These are phyloP conservation scores for Sporisorium reilianum DNA, from an alignment of 1,284 basidiomycete species.

Conservation along the genomic window DNA sequence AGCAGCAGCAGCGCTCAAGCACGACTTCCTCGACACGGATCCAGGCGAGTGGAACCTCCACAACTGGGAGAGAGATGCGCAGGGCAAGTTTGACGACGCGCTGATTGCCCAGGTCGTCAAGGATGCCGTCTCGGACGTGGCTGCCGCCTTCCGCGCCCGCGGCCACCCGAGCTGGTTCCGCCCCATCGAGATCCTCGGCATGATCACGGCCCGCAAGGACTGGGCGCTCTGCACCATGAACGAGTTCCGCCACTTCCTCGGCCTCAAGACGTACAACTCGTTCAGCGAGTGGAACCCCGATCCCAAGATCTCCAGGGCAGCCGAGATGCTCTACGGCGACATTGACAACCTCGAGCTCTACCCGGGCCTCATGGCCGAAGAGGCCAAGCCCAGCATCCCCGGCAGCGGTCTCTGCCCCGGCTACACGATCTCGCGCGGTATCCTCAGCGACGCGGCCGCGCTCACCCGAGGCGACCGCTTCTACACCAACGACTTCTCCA, in stretches of 20 bases:
- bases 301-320: constrained; percentile 78
- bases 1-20: constrained; percentile 65
- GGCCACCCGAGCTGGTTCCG: constrained; percentile 81
- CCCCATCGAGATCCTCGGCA: constrained; percentile 84
- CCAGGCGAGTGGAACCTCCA: constrained; percentile 75
- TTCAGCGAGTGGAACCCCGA: constrained; percentile 85
- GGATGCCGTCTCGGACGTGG: constrained; percentile 73
- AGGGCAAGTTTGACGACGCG: constrained; percentile 78
- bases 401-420: constrained; percentile 82
- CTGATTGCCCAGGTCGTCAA: constrained; percentile 75
- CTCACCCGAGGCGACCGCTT: constrained; percentile 85
- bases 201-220: constrained; percentile 77
- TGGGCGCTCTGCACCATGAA: constrained; percentile 88
- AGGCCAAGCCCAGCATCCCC: constrained; percentile 80
- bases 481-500: constrained; percentile 83
- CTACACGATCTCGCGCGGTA: constrained; percentile 86
- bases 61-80: constrained; percentile 76
- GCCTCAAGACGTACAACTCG: constrained; percentile 49
- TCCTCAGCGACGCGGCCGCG: constrained; percentile 86
- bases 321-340: constrained; percentile 74
- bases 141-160: constrained; percentile 81
- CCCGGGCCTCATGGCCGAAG: constrained; percentile 73
- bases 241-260: constrained; percentile 77
- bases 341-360: constrained; percentile 86
- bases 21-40: constrained; percentile 19